Evolutionary conservation across 129 eudicot genomes (phyloP).

Genomic region (Flaveria ramosissima): DNA sequence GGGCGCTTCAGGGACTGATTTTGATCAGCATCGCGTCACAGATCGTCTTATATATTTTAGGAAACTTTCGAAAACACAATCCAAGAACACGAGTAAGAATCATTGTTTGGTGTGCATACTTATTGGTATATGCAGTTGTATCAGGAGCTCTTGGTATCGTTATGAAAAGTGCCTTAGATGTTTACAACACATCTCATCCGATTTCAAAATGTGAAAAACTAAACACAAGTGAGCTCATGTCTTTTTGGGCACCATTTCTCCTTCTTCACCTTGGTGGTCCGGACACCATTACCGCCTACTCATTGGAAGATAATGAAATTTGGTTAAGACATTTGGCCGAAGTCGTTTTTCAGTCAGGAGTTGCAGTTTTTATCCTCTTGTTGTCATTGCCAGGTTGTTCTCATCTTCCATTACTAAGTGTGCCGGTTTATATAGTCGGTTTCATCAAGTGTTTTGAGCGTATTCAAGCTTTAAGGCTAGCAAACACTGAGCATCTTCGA

Average conservation of each 20-base stretch:
- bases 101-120: conserved; percentile 53
- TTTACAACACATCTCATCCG: conserved; percentile 21
- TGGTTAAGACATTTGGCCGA: conserved; percentile 44
- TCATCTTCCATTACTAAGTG: conserved; percentile 14
- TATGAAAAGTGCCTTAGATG: conserved; percentile 33
- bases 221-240: conserved; percentile 33
- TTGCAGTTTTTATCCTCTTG: conserved; percentile 37
- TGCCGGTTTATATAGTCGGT: conserved; percentile 33
- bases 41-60: conserved; percentile 36
- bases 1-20: conserved; percentile 46
- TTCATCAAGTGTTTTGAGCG: conserved; percentile 48
- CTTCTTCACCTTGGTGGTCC: conserved; percentile 50
- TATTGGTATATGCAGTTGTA: conserved; percentile 47
- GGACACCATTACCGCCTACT: conserved; percentile 46
- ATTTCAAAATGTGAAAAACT: not conserved
- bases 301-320: conserved; percentile 51
- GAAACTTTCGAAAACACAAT: conserved; percentile 44
- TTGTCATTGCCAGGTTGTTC: conserved; percentile 38
- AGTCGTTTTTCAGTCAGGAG: conserved; percentile 25
- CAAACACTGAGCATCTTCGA: conserved; percentile 38
- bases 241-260: conserved; percentile 42
- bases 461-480: conserved; percentile 39
- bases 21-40: conserved; percentile 46
- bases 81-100: conserved; percentile 41
- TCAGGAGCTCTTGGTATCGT: conserved; percentile 47